Evolutionary conservation across 805 yeast species (phyloP).

Genomic region (Cyberlindnera meyerae): DNA sequence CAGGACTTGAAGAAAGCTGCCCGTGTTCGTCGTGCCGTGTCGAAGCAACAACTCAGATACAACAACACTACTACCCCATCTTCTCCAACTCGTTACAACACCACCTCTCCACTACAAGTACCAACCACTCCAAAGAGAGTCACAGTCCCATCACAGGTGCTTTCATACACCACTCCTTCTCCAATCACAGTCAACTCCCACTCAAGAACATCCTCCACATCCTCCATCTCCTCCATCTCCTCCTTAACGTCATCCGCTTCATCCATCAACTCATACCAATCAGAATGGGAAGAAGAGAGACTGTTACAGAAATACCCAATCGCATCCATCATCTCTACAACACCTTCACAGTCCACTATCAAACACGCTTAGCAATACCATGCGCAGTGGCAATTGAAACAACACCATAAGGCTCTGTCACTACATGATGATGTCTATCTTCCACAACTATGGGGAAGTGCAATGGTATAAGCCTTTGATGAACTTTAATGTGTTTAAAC

Average conservation of each 20-base stretch:
- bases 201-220: no score
- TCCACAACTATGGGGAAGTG: constrained; percentile 10
- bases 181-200: constrained; percentile 9
- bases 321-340: background rate
- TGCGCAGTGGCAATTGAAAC: no score
- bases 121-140: constrained; percentile 10
- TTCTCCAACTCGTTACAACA: no score
- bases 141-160: no score
- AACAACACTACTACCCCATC: background rate
- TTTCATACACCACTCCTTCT: constrained; percentile 3
- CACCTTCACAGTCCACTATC: background rate
- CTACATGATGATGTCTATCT: constrained; percentile 5
- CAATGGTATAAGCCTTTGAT: constrained; percentile 2
- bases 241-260: constrained; percentile 10
- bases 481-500: no score
- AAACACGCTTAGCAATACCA: background rate
- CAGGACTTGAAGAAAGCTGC: constrained; percentile 31
- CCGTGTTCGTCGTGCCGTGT: constrained; percentile 18
- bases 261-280: background rate
- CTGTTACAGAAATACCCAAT: background rate
- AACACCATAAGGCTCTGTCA: no score
- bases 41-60: constrained; percentile 8
- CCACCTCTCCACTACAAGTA: constrained; percentile 9
- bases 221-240: constrained; percentile 11
- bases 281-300: background rate